phyloP scores from a whole-genome alignment of 352 stramenopile genomes.

The Halophytophthora polymorphica region DNA sequence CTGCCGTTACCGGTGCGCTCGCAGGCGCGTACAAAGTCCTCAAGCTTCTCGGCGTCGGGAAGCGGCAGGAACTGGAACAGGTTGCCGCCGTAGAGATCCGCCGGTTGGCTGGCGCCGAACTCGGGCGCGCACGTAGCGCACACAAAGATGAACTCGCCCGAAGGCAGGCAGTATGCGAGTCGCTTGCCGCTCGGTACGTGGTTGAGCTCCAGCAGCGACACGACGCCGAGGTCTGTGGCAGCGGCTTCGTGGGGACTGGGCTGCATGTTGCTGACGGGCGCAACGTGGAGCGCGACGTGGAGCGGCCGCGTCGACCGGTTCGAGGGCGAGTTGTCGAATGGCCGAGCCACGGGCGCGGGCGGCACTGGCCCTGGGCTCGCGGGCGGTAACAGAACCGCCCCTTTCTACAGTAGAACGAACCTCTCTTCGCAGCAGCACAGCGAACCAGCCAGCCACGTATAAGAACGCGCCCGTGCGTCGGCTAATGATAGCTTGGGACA shows the following conservation, averaged over 20 bases:
- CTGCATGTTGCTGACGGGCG: no score
- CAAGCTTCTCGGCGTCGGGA: slow-evolving; percentile 56
- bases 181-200: slow-evolving; percentile 40
- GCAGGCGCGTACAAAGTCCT: slow-evolving; percentile 50
- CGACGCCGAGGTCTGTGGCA: slow-evolving; percentile 43
- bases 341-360: no score
- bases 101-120: slow-evolving; percentile 29
- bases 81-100: slow-evolving; percentile 60
- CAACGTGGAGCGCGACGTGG: no score
- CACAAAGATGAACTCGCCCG: slow-evolving; percentile 74
- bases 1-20: slow-evolving; percentile 1
- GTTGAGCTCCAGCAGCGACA: slow-evolving; percentile 68
- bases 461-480: neutral
- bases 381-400: no score
- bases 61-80: slow-evolving; percentile 54
- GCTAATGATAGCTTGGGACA: slow-evolving; percentile 34
- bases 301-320: no score
- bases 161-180: slow-evolving; percentile 66
- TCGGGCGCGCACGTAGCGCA: slow-evolving; percentile 39
- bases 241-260: slow-evolving; percentile 1
- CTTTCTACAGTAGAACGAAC: slow-evolving; percentile 5
- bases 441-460: neutral
- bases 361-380: no score
- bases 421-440: neutral
- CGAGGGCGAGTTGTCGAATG: no score